Percentiles rank a stretch among this genome's conserved stretches.
Evolutionary conservation across 148 eudicot genomes (phyloP).

Genomic region (Diospyros kaki): DNA sequence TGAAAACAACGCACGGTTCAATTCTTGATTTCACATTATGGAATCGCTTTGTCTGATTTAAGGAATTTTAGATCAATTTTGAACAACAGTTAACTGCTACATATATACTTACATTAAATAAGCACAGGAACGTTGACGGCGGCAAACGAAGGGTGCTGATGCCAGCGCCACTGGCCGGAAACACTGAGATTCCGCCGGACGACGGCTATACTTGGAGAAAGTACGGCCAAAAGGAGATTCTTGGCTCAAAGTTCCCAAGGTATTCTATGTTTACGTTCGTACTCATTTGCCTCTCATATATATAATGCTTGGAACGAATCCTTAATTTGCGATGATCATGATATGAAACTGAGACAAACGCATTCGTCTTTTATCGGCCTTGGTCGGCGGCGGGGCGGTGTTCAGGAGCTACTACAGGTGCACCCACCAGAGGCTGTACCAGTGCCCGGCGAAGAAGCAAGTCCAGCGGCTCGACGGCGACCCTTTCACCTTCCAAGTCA

Average conservation of each 20-base stretch:
- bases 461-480: slow-evolving; percentile 73
- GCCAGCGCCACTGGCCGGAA: slow-evolving; percentile 62
- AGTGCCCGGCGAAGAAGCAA: slow-evolving; percentile 79
- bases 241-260: slow-evolving; percentile 67
- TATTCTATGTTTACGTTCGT: slow-evolving; percentile 11
- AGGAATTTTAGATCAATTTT: no score
- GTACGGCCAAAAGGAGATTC: slow-evolving; percentile 91
- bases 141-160: slow-evolving; percentile 30
- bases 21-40: no score
- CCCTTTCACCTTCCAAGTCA: slow-evolving; percentile 56
- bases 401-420: slow-evolving; percentile 83
- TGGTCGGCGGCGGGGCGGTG: no score
- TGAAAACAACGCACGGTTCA: no score
- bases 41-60: no score
- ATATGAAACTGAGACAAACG: not conserved
- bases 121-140: slow-evolving; percentile 27
- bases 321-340: not conserved
- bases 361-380: not conserved
- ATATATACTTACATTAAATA: no score
- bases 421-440: slow-evolving; percentile 71
- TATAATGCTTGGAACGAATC: no score
- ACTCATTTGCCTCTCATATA: not conserved
- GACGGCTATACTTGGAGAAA: slow-evolving; percentile 90
- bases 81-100: no score
- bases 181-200: slow-evolving; percentile 81